A percentile compares a stretch with the other conserved stretches of the same genome.
These are phyloP conservation scores for Hymenotorrendiella dingleyae DNA, from an alignment of 2,329 filamentous ascomycete genomes.

Conservation along the genomic window DNA sequence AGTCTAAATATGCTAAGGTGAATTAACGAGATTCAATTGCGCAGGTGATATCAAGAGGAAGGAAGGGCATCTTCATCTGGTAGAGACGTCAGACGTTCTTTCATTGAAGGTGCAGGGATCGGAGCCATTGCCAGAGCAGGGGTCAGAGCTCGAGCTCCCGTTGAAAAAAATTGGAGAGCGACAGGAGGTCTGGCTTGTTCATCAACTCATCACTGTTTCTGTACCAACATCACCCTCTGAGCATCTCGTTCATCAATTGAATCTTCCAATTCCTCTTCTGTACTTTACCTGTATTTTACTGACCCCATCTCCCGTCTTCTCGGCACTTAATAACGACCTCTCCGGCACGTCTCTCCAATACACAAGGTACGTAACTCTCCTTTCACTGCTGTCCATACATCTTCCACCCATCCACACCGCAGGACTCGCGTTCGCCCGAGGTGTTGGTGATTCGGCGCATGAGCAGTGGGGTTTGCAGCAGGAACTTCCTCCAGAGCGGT, in stretches of 20 bases:
- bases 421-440: neutral
- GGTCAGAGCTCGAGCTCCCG: conserved; percentile 8
- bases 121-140: too few relatives aligned
- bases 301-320: neutral
- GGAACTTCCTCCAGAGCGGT: neutral
- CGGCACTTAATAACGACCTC: neutral
- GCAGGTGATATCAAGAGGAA: too few relatives aligned
- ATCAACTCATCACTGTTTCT: conserved; percentile 2
- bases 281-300: conserved; percentile 3
- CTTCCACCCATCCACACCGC: neutral
- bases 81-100: too few relatives aligned
- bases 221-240: conserved; percentile 2
- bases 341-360: neutral
- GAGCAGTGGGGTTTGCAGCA: neutral
- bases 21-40: too few relatives aligned
- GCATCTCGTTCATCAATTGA: neutral
- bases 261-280: conserved; percentile 2
- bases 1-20: too few relatives aligned
- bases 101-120: too few relatives aligned
- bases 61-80: too few relatives aligned
- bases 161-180: neutral
- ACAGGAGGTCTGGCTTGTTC: neutral
- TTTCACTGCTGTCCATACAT: neutral
- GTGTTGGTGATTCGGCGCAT: neutral
- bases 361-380: neutral